These are phyloP conservation scores for Fusarium austroafricanum DNA, from an alignment of 2,329 filamentous ascomycete genomes.

Conservation along the genomic window DNA sequence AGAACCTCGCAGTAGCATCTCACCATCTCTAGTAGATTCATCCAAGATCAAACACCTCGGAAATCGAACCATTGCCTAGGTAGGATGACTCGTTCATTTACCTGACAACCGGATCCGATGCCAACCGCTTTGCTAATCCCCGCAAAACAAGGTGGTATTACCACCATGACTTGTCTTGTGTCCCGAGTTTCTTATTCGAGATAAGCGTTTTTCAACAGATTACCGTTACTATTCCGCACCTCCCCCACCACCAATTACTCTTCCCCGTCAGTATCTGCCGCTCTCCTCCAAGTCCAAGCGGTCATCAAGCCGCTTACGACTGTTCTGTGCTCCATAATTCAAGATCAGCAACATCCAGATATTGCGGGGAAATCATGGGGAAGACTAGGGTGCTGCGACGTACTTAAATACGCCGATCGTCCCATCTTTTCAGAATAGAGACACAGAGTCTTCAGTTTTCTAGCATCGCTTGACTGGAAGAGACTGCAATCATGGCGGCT, in stretches of 20 bases:
- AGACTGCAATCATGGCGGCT: constrained; percentile 20
- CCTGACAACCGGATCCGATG: constrained; percentile 34
- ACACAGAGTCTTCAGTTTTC: background rate
- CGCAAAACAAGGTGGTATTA: background rate
- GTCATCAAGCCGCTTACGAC: constrained; percentile 35
- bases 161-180: background rate
- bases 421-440: constrained; percentile 1
- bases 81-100: background rate
- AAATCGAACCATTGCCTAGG: background rate
- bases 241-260: background rate
- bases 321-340: background rate
- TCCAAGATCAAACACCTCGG: background rate
- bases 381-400: constrained; percentile 17
- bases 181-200: constrained; percentile 23
- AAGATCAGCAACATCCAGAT: constrained; percentile 10
- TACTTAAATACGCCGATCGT: constrained; percentile 39
- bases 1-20: background rate
- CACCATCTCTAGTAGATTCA: background rate
- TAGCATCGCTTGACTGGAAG: background rate
- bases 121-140: background rate
- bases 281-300: background rate
- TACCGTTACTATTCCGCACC: constrained; percentile 10
- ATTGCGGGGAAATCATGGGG: constrained; percentile 34
- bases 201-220: constrained; percentile 16
- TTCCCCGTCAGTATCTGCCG: constrained; percentile 18